These are phyloP conservation scores for Phytophthora citricola DNA, from an alignment of 352 stramenopile genomes.

Conservation along the genomic window DNA sequence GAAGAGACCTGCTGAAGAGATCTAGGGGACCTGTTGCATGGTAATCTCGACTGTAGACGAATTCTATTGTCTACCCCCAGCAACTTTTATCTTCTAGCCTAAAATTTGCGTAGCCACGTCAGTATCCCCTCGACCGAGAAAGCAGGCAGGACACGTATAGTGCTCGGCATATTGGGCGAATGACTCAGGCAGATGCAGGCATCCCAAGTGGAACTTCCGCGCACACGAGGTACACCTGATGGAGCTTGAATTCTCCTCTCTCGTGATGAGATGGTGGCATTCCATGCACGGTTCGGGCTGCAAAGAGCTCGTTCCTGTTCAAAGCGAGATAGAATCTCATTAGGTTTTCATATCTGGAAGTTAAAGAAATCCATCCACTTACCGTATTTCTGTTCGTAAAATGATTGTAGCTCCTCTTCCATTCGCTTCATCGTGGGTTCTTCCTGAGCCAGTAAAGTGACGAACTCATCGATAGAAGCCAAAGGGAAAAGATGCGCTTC, in stretches of 20 bases:
- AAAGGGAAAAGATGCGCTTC: constrained; percentile 75
- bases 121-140: constrained; percentile 50
- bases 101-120: constrained; percentile 1
- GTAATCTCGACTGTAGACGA: not conserved
- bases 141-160: constrained; percentile 74
- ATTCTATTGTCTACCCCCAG: constrained; percentile 1
- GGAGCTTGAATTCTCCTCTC: constrained; percentile 33
- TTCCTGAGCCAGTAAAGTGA: constrained; percentile 35
- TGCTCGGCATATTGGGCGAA: constrained; percentile 64
- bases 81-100: not conserved
- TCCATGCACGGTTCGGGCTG: constrained; percentile 44
- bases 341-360: too few species aligned
- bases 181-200: constrained; percentile 59
- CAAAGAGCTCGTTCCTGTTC: constrained; percentile 19
- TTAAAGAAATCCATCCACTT: constrained; percentile 2
- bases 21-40: not conserved
- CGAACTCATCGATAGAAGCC: constrained; percentile 46
- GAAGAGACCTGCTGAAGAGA: constrained; percentile 13
- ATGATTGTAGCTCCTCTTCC: constrained; percentile 45
- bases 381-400: constrained; percentile 45
- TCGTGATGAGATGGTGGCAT: constrained; percentile 43
- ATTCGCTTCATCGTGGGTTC: constrained; percentile 44
- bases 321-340: not conserved
- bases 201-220: constrained; percentile 58
- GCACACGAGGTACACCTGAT: constrained; percentile 62